Evolutionary conservation across 2,329 filamentous ascomycete species (phyloP).

Genomic region (Knoxdaviesia capensis): DNA sequence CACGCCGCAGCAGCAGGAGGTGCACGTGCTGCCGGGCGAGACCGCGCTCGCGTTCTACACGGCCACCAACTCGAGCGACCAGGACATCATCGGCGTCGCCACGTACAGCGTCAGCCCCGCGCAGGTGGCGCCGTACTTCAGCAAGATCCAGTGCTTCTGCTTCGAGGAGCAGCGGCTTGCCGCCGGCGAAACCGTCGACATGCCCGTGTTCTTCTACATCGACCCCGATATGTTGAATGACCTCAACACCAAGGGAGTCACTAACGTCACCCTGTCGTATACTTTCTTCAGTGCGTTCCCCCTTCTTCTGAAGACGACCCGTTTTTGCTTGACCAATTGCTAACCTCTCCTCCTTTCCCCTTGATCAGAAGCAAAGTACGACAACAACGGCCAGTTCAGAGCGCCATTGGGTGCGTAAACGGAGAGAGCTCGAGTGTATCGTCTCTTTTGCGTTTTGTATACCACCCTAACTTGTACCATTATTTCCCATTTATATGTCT

Average conservation of each 20-base stretch:
- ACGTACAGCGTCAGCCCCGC: conserved; percentile 94
- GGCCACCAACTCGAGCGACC: conserved; percentile 72
- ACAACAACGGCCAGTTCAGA: conserved; percentile 23
- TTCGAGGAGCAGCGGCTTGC: conserved; percentile 93
- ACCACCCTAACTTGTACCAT: background rate
- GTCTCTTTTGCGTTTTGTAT: background rate
- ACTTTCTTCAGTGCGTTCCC: conserved; percentile 85
- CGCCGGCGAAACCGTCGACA: conserved; percentile 91
- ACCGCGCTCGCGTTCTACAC: conserved; percentile 96
- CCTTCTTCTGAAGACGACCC: background rate
- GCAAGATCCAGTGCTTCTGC: conserved; percentile 99
- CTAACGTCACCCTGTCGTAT: conserved; percentile 90
- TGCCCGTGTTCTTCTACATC: conserved; percentile 99
- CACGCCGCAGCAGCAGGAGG: conserved; percentile 86
- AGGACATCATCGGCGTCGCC: conserved; percentile 93
- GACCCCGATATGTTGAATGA: conserved; percentile 90
- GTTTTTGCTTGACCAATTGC: conserved; percentile 5
- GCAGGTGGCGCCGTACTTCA: conserved; percentile 93
- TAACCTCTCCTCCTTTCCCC: conserved; percentile 11
- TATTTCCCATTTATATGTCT: conserved; percentile 1
- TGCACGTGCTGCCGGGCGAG: conserved; percentile 85
- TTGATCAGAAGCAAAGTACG: conserved; percentile 21
- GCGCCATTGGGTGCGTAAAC: conserved; percentile 13
- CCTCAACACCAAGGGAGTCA: conserved; percentile 78
- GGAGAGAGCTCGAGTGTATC: background rate